Evolutionary conservation across 371 early-diverging fungal species (phyloP), one percentile per base, ranked within the genome.

Genomic region (Syncephalis plumigaleata): DNA sequence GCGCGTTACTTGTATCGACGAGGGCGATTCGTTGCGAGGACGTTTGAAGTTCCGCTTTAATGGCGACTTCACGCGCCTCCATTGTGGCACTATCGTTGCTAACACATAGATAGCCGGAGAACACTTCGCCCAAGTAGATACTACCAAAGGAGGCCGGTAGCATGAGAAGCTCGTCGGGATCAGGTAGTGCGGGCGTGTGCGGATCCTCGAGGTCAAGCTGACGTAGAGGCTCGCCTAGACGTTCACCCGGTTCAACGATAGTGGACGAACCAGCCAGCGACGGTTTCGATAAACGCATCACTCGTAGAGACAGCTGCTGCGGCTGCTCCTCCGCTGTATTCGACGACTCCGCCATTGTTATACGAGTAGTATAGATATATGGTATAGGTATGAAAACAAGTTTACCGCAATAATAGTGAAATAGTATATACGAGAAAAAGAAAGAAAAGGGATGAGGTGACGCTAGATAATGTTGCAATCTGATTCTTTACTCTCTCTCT

Each of bases 51-150:
- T 87, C 93, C 1, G 79, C 81, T 49, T 77, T 84, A 51, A 88
- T 65, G 9, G 64, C 61, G 13, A 91, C 76, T 39, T 86, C 78
- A 25, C 76, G 75, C 15, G 80, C 77, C 20, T 50, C 52, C 9
- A 61, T 51, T 2, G 63, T 55, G 15, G 52, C 36, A 7, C 77
- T 67, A 47, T 92, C 94, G 58, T 91, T 94, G 62, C 85, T 90
- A 54, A 91, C 63, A 52, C 77, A 82, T 39, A 92, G 58, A 52
- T 91, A 80, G n/a, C 81, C 72, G n/a, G 71, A 67, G 51, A 96
- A 91, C 9, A 82, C 86, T 58, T 94, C 94, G 3, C 96, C 96
- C 16, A 96, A 74, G 57, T 91, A 91, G 37, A 96, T 87, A 45
- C 81, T 81, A 15, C 93, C 93, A 67, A 92, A 91, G 5, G 79